Percentiles rank a stretch among this genome's conserved stretches.
Evolutionary conservation across 163 green algal genomes (phyloP).

Genomic region (Scenedesmus sp.): DNA sequence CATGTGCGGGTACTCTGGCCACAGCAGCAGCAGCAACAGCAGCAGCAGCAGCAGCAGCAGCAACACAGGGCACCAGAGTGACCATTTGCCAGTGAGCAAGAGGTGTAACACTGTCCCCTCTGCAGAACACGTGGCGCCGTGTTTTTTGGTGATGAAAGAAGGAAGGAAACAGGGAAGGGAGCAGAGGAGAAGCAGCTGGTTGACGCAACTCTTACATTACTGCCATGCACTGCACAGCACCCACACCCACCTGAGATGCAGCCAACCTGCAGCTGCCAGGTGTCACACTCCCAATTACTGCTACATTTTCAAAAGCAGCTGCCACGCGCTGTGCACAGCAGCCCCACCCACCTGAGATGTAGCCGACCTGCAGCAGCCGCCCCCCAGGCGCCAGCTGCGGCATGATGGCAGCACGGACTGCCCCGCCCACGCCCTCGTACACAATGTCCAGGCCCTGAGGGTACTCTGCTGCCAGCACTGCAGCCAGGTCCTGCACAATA

Average conservation of each 20-base stretch:
- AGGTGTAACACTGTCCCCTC: too few species aligned
- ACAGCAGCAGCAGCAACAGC: constrained; percentile 17
- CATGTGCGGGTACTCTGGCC: constrained; percentile 68
- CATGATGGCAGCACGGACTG: constrained; percentile 65
- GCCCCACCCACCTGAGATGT: neutral
- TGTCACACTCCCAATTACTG: neutral
- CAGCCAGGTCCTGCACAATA: constrained; percentile 63
- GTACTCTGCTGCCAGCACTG: constrained; percentile 68
- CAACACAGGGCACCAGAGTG: too few species aligned
- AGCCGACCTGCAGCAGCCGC: constrained; percentile 66
- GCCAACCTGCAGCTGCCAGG: constrained; percentile 65
- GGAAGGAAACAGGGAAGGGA: too few species aligned
- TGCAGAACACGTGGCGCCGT: too few species aligned
- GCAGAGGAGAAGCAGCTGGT: too few species aligned
- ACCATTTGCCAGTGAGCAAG: neutral
- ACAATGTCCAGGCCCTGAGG: constrained; percentile 77
- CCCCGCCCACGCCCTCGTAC: constrained; percentile 89
- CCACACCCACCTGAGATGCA: neutral
- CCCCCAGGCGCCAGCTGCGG: constrained; percentile 65
- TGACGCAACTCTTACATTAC: too few species aligned
- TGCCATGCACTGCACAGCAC: too few species aligned
- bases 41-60: neutral
- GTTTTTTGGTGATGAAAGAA: too few species aligned
- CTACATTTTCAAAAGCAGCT: too few species aligned
- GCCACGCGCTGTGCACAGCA: too few species aligned